phyloP scores from a whole-genome alignment of 176 grass and related monocot species.

The Oryza coarctata region DNA sequence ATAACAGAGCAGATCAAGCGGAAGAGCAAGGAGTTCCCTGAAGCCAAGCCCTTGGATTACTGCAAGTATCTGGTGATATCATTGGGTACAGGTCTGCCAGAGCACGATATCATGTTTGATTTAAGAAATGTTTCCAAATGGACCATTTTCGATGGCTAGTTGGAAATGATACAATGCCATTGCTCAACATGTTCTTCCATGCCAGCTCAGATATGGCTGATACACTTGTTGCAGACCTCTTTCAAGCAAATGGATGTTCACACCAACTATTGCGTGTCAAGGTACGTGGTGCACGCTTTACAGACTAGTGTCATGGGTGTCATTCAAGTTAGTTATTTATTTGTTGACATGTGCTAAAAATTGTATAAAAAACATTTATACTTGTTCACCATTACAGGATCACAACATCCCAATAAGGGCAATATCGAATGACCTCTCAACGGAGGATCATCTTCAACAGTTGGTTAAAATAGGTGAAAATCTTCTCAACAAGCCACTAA shows the following conservation, averaged over 20 bases:
- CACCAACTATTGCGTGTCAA: conserved; percentile 36
- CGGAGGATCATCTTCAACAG: conserved; percentile 38
- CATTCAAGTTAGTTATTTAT: not conserved
- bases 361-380: not conserved
- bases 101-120: conserved; percentile 36
- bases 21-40: conserved; percentile 40
- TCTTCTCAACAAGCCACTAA: conserved; percentile 28
- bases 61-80: conserved; percentile 50
- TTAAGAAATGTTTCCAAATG: conserved; percentile 42
- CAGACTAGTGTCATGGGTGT: not conserved
- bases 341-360: not conserved
- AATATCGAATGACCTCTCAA: conserved; percentile 32
- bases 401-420: conserved; percentile 23
- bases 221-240: conserved; percentile 36
- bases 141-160: conserved; percentile 57
- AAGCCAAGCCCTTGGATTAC: conserved; percentile 46
- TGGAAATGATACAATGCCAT: conserved; percentile 22
- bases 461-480: conserved; percentile 27
- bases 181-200: conserved; percentile 49
- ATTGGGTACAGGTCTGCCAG: conserved; percentile 40
- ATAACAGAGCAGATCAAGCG: conserved; percentile 46
- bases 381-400: conserved; percentile 1
- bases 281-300: conserved; percentile 1
- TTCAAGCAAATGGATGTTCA: conserved; percentile 34
- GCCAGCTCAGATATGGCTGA: conserved; percentile 57